Evolutionary conservation across 352 stramenopile genomes (phyloP).

Genomic region (Pythium rhizo-oryzae): DNA sequence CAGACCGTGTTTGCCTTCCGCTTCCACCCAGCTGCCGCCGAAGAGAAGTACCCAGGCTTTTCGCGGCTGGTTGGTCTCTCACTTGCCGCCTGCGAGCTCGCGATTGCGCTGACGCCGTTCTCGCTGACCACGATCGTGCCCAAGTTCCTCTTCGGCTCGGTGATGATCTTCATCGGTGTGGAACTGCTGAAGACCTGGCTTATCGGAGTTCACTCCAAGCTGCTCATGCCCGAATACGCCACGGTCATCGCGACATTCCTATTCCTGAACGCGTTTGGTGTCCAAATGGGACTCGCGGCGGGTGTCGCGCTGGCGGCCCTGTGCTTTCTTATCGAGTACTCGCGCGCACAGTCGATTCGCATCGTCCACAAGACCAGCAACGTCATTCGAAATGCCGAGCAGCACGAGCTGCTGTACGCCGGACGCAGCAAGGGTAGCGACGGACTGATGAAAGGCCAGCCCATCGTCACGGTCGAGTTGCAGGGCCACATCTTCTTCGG

Average conservation of each 20-base stretch:
- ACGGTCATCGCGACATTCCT: slow-evolving; percentile 92
- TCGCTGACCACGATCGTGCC: slow-evolving; percentile 92
- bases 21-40: slow-evolving; percentile 47
- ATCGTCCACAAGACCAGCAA: slow-evolving; percentile 67
- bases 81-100: slow-evolving; percentile 53
- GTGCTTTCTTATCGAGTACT: slow-evolving; percentile 83
- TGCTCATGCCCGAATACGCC: slow-evolving; percentile 86
- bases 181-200: slow-evolving; percentile 92
- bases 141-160: slow-evolving; percentile 97
- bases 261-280: slow-evolving; percentile 87
- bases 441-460: slow-evolving; percentile 40
- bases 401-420: slow-evolving; percentile 53
- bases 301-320: slow-evolving; percentile 65
- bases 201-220: slow-evolving; percentile 56
- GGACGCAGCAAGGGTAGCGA: slow-evolving; percentile 9
- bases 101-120: slow-evolving; percentile 80
- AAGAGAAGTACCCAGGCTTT: slow-evolving; percentile 46
- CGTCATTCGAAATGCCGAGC: slow-evolving; percentile 62
- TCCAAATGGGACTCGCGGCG: slow-evolving; percentile 85
- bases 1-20: slow-evolving; percentile 91
- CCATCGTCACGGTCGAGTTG: slow-evolving; percentile 67
- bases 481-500: slow-evolving; percentile 84
- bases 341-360: slow-evolving; percentile 59
- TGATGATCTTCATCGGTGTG: slow-evolving; percentile 96
- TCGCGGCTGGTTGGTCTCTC: slow-evolving; percentile 71